Evolutionary conservation across 768 basidiomycete genomes (phyloP).

Genomic region (Mycena floridula): DNA sequence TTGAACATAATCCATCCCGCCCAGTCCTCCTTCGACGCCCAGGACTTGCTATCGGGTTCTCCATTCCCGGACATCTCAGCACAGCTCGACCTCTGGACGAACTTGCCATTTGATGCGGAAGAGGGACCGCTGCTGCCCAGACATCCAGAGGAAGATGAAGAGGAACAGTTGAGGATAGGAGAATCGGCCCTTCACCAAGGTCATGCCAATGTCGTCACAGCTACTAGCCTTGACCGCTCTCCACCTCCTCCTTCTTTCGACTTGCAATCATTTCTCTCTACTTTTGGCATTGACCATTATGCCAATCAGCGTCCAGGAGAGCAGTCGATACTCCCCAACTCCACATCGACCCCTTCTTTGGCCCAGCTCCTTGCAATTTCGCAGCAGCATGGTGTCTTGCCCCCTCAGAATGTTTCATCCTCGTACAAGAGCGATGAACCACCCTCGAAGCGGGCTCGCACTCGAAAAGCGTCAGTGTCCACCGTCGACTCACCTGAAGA

Average conservation of each 20-base stretch:
- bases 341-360: conserved; percentile 57
- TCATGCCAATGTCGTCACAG: conserved; percentile 55
- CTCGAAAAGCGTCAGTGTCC: conserved; percentile 42
- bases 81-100: conserved; percentile 81
- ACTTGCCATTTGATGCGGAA: conserved; percentile 73
- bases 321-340: conserved; percentile 20
- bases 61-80: conserved; percentile 70
- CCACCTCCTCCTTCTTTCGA: conserved; percentile 24
- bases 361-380: conserved; percentile 61
- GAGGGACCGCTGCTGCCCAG: no score
- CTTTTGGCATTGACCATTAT: conserved; percentile 37
- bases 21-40: conserved; percentile 33
- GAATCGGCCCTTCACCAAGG: conserved; percentile 45
- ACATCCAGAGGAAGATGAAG: conserved; percentile 10
- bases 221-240: conserved; percentile 38
- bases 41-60: conserved; percentile 57
- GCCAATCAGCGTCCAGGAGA: conserved; percentile 22
- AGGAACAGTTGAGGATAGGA: conserved; percentile 34
- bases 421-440: conserved; percentile 15
- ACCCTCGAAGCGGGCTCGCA: conserved; percentile 49
- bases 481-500: conserved; percentile 25
- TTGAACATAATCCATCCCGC: conserved; percentile 71
- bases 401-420: background rate
- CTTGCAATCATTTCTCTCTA: conserved; percentile 29
- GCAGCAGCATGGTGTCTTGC: background rate